Conservation (phyloP, 192 early-diverging fungal genomes). For the Podila epicladia region DNA sequence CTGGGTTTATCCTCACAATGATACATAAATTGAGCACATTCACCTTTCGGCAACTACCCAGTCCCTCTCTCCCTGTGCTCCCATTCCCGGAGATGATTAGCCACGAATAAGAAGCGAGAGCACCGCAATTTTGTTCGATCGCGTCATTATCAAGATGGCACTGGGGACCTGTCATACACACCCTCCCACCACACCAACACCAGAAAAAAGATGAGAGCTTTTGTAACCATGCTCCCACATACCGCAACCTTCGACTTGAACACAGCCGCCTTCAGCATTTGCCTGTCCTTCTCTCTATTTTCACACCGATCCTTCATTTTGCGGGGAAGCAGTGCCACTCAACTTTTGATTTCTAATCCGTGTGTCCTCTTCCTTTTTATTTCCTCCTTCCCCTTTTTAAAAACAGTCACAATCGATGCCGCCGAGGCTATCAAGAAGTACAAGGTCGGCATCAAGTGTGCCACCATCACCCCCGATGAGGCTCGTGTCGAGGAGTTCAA, state of each 20-base stretch:
- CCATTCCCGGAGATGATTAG: too few species aligned
- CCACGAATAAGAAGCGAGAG: too few species aligned
- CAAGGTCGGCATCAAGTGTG: slow-evolving; percentile 98
- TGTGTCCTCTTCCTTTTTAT: not conserved
- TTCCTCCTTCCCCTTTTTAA: not conserved
- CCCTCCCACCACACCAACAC: too few species aligned
- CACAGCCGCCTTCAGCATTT: slow-evolving; percentile 16
- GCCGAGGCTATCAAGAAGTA: slow-evolving; percentile 96
- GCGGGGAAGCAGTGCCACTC: not conserved
- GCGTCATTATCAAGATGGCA: too few species aligned
- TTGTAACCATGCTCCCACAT: too few species aligned
- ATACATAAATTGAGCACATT: too few species aligned
- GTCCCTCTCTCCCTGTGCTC: too few species aligned
- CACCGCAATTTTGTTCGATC: too few species aligned
- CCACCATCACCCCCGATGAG: slow-evolving; percentile 97
- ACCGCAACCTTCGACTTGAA: slow-evolving; percentile 13
- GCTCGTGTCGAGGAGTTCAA: slow-evolving; percentile 95
- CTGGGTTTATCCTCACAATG: too few species aligned
- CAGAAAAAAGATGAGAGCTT: too few species aligned
- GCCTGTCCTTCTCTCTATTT: not conserved
- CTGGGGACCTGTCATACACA: too few species aligned
- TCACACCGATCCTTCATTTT: not conserved
- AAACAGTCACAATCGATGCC: slow-evolving; percentile 87
- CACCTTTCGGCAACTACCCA: too few species aligned
- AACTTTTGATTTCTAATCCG: slow-evolving; percentile 3